Evolutionary conservation across 2,329 filamentous ascomycete genomes (phyloP).

Genomic region (Nothophoma quercina): DNA sequence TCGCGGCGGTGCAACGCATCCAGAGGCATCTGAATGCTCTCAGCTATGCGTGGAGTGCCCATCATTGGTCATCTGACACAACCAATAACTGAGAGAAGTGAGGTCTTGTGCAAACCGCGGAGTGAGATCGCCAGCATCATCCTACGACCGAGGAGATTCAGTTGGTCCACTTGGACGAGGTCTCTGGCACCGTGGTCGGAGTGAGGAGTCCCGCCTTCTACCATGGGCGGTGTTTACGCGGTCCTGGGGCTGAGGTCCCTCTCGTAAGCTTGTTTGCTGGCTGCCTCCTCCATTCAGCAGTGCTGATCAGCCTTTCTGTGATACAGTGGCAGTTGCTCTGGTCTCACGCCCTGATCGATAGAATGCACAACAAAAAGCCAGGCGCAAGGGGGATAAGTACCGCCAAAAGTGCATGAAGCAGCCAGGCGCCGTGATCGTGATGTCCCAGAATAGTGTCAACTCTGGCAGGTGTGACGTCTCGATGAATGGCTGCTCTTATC

Average conservation of each 20-base stretch:
- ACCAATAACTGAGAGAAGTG: constrained; percentile 17
- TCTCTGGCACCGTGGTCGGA: background rate
- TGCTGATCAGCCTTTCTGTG: background rate
- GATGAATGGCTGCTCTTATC: constrained; percentile 20
- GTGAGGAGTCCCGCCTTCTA: background rate
- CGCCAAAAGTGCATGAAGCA: constrained; percentile 10
- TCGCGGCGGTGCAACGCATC: constrained; percentile 32
- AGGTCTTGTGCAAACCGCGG: constrained; percentile 15
- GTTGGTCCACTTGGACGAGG: constrained; percentile 7
- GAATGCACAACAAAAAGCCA: constrained; percentile 14
- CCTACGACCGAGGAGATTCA: constrained; percentile 11
- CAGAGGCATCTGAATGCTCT: constrained; percentile 24
- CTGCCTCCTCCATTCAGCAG: background rate
- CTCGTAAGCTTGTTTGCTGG: constrained; percentile 4
- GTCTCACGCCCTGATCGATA: constrained; percentile 10
- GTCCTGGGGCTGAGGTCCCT: constrained; percentile 5
- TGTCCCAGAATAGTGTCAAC: constrained; percentile 17
- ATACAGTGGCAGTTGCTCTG: constrained; percentile 11
- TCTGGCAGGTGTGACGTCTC: constrained; percentile 18
- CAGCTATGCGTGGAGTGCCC: constrained; percentile 15
- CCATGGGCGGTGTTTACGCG: background rate
- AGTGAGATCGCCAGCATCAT: constrained; percentile 20
- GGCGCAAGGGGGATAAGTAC: constrained; percentile 16
- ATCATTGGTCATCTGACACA: constrained; percentile 27
- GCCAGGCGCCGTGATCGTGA: constrained; percentile 11